Percentiles rank a stretch among this genome's conserved stretches.
Evolutionary conservation across 2,329 filamentous ascomycete species (phyloP).

Genomic region (Sporothrix globosa): DNA sequence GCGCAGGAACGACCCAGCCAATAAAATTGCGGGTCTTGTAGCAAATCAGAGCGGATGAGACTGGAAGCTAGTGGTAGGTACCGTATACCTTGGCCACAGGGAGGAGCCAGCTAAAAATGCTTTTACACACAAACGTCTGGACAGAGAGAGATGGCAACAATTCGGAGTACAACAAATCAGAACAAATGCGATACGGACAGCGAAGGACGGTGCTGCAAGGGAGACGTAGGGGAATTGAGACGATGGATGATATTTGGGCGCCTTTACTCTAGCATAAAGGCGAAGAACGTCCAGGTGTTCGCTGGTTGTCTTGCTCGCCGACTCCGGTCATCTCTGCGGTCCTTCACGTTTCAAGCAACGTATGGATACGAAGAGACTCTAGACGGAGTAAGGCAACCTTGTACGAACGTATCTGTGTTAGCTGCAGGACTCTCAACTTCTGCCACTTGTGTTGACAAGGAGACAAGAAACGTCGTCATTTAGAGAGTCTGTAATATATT

Average conservation of each 20-base stretch:
- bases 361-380: neutral
- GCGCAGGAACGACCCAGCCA: constrained; percentile 20
- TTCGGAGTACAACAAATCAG: neutral
- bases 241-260: too few relatives aligned
- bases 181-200: neutral
- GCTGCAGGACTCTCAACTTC: too few relatives aligned
- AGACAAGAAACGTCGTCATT: neutral
- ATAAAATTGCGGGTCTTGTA: constrained; percentile 26
- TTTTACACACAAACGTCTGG: neutral
- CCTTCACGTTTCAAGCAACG: constrained; percentile 9
- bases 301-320: neutral
- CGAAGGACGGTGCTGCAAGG: neutral
- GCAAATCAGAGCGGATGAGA: constrained; percentile 29
- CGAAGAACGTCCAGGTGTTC: too few relatives aligned
- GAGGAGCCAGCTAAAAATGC: constrained; percentile 18
- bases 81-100: constrained; percentile 4
- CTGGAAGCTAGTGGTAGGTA: constrained; percentile 28
- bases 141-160: constrained; percentile 6
- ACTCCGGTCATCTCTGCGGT: neutral
- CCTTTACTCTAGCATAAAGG: neutral
- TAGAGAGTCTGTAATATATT: neutral
- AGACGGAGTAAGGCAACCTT: neutral
- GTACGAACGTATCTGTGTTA: too few relatives aligned
- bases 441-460: neutral
- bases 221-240: neutral